These are phyloP conservation scores for Protea cynaroides DNA, from an alignment of 164 flowering plant species.

Conservation along the genomic window DNA sequence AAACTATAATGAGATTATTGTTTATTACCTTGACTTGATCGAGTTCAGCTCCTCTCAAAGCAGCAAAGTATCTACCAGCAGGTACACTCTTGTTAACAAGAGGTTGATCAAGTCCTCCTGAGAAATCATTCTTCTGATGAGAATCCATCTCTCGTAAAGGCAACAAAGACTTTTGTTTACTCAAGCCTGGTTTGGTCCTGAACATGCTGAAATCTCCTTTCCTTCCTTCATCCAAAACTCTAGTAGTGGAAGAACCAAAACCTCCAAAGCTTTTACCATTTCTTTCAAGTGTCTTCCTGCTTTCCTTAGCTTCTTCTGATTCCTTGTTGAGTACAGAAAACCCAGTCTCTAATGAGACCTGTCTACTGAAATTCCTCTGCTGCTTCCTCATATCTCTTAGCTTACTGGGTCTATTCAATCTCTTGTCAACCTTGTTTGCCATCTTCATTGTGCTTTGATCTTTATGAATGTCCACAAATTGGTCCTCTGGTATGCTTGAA, in stretches of 20 bases:
- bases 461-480: slow-evolving; percentile 52
- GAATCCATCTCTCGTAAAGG: slow-evolving; percentile 39
- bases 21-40: slow-evolving; percentile 84
- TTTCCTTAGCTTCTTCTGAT: slow-evolving; percentile 33
- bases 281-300: slow-evolving; percentile 42
- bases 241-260: slow-evolving; percentile 29
- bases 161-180: slow-evolving; percentile 56
- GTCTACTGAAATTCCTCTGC: slow-evolving; percentile 48
- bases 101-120: slow-evolving; percentile 35
- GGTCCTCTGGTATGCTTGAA: slow-evolving; percentile 18
- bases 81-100: slow-evolving; percentile 58
- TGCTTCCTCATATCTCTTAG: slow-evolving; percentile 28
- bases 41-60: slow-evolving; percentile 87
- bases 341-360: slow-evolving; percentile 90
- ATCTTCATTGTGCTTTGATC: slow-evolving; percentile 3
- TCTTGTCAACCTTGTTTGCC: slow-evolving; percentile 11
- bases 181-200: slow-evolving; percentile 64
- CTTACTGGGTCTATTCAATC: slow-evolving; percentile 20
- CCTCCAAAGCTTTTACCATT: slow-evolving; percentile 80
- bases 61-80: slow-evolving; percentile 95
- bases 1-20: too few species aligned
- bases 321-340: slow-evolving; percentile 60
- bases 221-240: slow-evolving; percentile 33
- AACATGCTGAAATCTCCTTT: slow-evolving; percentile 80
- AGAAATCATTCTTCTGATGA: slow-evolving; percentile 25